Evolutionary conservation across 495 filamentous ascomycete genomes (phyloP).

Genomic region (Penicillium longicatenatum): DNA sequence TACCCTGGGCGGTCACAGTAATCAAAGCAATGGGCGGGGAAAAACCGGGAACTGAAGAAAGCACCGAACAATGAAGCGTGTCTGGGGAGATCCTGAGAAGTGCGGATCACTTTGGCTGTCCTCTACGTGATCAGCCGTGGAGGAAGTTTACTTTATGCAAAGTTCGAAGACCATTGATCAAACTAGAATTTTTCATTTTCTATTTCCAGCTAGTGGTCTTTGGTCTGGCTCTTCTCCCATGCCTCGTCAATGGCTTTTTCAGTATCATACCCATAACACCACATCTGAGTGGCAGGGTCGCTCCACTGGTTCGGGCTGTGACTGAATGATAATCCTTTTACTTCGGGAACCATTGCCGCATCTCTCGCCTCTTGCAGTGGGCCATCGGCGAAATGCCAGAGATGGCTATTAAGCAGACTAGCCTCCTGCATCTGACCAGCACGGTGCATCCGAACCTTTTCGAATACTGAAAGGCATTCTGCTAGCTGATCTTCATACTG

Average conservation of each 20-base stretch:
- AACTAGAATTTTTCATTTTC: no score
- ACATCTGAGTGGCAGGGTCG: conserved; percentile 45
- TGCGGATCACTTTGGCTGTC: no score
- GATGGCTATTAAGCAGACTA: conserved; percentile 34
- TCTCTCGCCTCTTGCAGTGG: conserved; percentile 44
- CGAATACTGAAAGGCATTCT: conserved; percentile 25
- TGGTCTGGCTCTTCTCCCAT: conserved; percentile 10
- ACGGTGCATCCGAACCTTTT: conserved; percentile 30
- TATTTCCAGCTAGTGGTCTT: background rate
- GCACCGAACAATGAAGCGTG: no score
- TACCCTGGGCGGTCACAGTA: no score
- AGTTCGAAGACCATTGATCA: no score
- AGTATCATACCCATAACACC: conserved; percentile 51
- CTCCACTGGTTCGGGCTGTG: conserved; percentile 54
- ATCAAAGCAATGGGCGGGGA: no score
- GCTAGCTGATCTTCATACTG: conserved; percentile 12
- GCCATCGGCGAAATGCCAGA: conserved; percentile 52
- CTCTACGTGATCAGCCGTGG: no score
- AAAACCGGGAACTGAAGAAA: no score
- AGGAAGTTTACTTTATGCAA: no score
- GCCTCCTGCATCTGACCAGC: conserved; percentile 38
- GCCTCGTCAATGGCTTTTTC: conserved; percentile 36
- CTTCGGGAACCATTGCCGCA: conserved; percentile 40
- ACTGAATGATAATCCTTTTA: conserved; percentile 16
- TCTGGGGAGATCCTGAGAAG: no score